Evolutionary conservation across 768 basidiomycete genomes (phyloP), one percentile per base, ranked within the genome.

Genomic region (Leucosporidium yakuticum): DNA sequence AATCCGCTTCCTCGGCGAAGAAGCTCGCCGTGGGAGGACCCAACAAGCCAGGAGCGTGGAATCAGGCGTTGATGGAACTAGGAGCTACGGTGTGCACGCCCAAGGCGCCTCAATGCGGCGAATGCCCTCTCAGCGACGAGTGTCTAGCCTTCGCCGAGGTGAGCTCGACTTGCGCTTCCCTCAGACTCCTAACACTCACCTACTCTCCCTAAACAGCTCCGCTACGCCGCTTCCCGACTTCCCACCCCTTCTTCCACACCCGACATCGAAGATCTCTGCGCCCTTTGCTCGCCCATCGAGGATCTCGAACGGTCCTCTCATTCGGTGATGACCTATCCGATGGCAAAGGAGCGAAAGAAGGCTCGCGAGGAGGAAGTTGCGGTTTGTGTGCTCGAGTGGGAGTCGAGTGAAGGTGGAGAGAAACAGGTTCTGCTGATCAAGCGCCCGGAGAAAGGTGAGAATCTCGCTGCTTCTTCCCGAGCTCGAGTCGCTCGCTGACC

Each of bases 31-130:
- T 63, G 9, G 60, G 62, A 6, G 56, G 62, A 32, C 34, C 23
- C 32, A 69, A 71, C 60, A 47, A 39, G 53, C 65, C 67, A 1
- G 68, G 69, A 19, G 59, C 70, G 23, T 70, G 63, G 63, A 70
- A 69, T 32, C 89, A 96, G 80, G 92, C 90, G 20, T 82, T 98
- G 60, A 97, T 97, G 77, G 94, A 98, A 77, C 85, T 97, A 11
- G 94, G 94, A 59, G 90, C 89, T 77, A 95, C 91, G 4, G 84
- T 96, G 4, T 98, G 94, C 80, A 92, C 73, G 21, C 73, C 88
- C 32, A 86, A 85, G 69, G 85, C 88, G 69, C 94, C 94, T 15
- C 78, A 80, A 25, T 97, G 94, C 74, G 79, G 74, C 23, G 74
- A 79, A 23, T 97, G 94, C 78, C 90, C 92, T 25, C 73, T 97